Percentiles rank a stretch among this genome's conserved stretches.
These are phyloP conservation scores for Globisporangium viniferum DNA, from an alignment of 352 stramenopile species.

Conservation along the genomic window DNA sequence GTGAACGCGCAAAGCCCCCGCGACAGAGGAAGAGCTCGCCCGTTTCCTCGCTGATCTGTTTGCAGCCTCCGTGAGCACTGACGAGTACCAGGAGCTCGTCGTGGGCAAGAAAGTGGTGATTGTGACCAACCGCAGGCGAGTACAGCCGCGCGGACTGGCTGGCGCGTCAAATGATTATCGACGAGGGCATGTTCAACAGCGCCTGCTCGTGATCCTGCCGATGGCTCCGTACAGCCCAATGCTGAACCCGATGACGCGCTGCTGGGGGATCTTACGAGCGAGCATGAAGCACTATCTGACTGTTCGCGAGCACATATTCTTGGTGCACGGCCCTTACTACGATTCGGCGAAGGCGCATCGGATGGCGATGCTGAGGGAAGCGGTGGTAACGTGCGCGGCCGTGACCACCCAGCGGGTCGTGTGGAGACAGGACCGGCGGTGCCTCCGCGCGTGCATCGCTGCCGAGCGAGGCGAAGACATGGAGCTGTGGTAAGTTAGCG, in stretches of 20 bases:
- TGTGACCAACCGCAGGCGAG: neutral
- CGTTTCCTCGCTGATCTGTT: neutral
- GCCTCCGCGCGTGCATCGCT: neutral
- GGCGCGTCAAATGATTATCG: neutral
- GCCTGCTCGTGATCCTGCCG: neutral
- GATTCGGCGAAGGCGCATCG: neutral
- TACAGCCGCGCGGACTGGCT: neutral
- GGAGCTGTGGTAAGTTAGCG: neutral
- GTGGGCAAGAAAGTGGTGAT: conserved; percentile 1
- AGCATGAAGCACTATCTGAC: neutral
- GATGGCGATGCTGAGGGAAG: neutral
- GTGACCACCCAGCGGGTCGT: neutral
- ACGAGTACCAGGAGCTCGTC: conserved; percentile 2
- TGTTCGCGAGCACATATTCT: neutral
- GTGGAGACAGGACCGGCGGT: neutral
- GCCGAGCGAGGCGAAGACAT: neutral
- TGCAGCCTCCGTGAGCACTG: neutral
- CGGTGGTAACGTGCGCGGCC: neutral
- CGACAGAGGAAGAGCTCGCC: neutral
- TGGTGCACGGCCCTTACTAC: neutral
- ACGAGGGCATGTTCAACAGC: neutral
- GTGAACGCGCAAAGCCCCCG: neutral
- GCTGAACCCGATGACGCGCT: neutral
- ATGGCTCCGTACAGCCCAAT: neutral
- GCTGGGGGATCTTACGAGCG: neutral